phyloP scores from a whole-genome alignment of 169 alveolate species.

The Plasmodium coatneyi region DNA sequence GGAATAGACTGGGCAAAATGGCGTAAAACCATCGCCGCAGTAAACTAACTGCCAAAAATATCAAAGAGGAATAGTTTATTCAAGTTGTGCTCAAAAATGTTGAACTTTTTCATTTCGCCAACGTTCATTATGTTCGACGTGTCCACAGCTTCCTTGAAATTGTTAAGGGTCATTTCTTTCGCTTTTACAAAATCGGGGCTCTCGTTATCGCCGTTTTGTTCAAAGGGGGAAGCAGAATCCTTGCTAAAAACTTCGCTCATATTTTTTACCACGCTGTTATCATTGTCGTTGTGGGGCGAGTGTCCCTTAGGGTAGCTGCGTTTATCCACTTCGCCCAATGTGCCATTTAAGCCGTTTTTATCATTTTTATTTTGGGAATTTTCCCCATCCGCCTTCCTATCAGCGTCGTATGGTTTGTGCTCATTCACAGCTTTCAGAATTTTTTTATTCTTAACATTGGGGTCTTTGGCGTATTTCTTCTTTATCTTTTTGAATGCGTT shows the following conservation, averaged over 20 bases:
- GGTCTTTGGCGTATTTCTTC: slow-evolving; percentile 30
- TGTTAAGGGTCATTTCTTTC: slow-evolving; percentile 19
- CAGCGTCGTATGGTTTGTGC: background rate
- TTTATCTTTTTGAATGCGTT: background rate
- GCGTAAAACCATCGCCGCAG: background rate
- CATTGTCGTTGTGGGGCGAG: background rate
- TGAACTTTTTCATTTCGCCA: slow-evolving; percentile 60
- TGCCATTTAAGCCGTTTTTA: background rate
- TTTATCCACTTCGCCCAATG: background rate
- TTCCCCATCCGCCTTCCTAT: slow-evolving; percentile 15
- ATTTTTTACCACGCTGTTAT: slow-evolving; percentile 44
- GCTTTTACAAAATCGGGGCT: slow-evolving; percentile 34
- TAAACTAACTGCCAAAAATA: slow-evolving; percentile 34
- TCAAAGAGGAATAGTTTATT: slow-evolving; percentile 57
- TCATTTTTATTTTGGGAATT: background rate
- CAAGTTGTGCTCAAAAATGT: slow-evolving; percentile 71
- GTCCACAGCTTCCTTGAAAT: slow-evolving; percentile 43
- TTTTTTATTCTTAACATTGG: slow-evolving; percentile 18
- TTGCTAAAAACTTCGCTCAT: slow-evolving; percentile 28
- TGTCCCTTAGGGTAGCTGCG: background rate
- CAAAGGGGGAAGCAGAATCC: background rate
- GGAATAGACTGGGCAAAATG: background rate
- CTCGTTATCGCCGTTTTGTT: slow-evolving; percentile 31
- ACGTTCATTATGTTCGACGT: slow-evolving; percentile 35
- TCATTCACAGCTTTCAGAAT: slow-evolving; percentile 26